Base-by-base conservation (phyloP, 371 early-diverging fungal genomes). In the Choanephora cucurbitarum region DNA sequence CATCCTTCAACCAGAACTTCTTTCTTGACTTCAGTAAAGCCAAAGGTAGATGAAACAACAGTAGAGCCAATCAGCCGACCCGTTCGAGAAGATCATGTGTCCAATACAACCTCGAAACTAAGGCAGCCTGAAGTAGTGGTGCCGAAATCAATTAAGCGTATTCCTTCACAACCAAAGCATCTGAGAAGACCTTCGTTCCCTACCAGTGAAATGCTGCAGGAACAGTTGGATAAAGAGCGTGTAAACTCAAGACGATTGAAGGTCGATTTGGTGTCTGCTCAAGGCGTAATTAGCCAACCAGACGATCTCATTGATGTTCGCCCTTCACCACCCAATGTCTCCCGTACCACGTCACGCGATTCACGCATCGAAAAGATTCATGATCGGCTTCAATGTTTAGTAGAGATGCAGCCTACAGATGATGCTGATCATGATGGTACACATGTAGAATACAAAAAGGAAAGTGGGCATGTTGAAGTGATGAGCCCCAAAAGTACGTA, bases 281-380 rank as follows among this genome's bases (percentile, higher is more conserved):
- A 69, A 17, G 70, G 70, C 10, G 39, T 65, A 3, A 62, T 69
- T 43, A 65, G 53, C 19, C 60, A 64, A 31, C 60, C 68, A 3
- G 59, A 62, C 18, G 58, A 54, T 32, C 34, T 39, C 2, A 41
- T 19, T 18, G 39, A 37, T 23, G 24, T 31, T 17, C 19, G 22
- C 2, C 22, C 32, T 44, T 17, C 37, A 5, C 39, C 47, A 3
- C 31, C 31, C 41, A n/a, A 24, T 3, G 21, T 49, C 9, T 31
- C 18, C 14, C 33, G 34, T 1, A 49, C 57, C 15, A 28, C 43
- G 5, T 57, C 49, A 13, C 49, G 42, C 23, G 57, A 49, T 34
- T 21, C 43, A 5, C 37, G 53, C 3, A 49, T 60, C 40, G 60
- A 60, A 6, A 60, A 49, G 34, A 57, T 56, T 23, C 68, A 67